Percentiles rank a stretch among this genome's conserved stretches.
Conservation (phyloP, 177 flowering plant genomes). For the Vitis hybrid region DNA sequence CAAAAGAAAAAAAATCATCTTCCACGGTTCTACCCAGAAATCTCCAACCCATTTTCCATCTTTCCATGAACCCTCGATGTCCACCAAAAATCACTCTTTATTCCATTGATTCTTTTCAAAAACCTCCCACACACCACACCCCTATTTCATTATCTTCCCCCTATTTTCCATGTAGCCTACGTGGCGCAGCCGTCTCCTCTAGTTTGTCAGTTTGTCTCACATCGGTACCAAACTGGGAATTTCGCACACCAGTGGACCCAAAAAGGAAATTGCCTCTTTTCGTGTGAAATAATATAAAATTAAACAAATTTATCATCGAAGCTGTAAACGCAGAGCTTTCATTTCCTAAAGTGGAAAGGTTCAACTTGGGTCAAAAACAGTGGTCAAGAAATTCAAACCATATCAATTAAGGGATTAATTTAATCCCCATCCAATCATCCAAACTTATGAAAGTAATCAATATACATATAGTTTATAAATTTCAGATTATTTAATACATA, state of each 20-base stretch:
- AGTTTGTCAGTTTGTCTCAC: background rate
- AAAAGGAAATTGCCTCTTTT: background rate
- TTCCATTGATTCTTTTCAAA: slow-evolving; percentile 10
- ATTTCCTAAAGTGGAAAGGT: slow-evolving; percentile 6
- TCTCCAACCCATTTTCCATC: background rate
- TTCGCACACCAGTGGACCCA: slow-evolving; percentile 9
- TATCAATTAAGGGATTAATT: too few relatives aligned
- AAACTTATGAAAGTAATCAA: too few relatives aligned
- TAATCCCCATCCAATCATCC: too few relatives aligned
- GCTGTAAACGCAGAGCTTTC: background rate
- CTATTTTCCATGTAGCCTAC: slow-evolving; percentile 37
- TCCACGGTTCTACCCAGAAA: background rate
- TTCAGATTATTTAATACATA: too few relatives aligned
- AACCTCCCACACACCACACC: too few relatives aligned
- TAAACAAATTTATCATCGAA: too few relatives aligned
- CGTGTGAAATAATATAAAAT: background rate
- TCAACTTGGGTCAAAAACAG: too few relatives aligned
- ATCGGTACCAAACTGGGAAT: background rate
- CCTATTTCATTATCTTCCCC: slow-evolving; percentile 21
- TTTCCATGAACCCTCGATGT: too few relatives aligned
- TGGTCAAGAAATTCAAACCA: too few relatives aligned
- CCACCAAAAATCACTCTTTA: too few relatives aligned
- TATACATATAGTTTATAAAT: too few relatives aligned
- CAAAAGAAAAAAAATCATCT: background rate
- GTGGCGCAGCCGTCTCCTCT: slow-evolving; percentile 54